These are phyloP conservation scores for Solanum chiquidenum DNA, from an alignment of 257 asterid species.

Conservation along the genomic window DNA sequence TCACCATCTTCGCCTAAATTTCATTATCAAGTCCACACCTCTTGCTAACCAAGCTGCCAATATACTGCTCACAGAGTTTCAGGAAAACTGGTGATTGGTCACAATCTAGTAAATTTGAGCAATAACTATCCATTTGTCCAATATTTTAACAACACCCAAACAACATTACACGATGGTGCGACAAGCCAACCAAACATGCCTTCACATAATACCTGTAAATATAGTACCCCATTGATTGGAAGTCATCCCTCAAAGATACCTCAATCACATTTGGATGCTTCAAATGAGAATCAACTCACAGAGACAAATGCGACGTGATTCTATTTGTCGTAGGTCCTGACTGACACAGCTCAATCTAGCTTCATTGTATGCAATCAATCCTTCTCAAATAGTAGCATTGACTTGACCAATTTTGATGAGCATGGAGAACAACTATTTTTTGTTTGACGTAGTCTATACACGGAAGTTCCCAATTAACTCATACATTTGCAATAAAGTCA, in stretches of 20 bases:
- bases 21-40: neutral
- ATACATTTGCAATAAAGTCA: no score
- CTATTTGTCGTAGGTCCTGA: no score
- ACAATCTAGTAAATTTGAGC: neutral
- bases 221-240: neutral
- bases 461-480: neutral
- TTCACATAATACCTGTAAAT: neutral
- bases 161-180: accelerated
- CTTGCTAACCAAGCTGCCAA: neutral
- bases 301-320: neutral
- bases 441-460: neutral
- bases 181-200: neutral
- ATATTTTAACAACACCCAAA: neutral
- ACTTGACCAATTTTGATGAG: neutral
- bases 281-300: neutral
- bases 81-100: neutral
- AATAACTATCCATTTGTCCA: neutral
- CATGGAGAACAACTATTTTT: neutral
- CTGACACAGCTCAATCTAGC: neutral
- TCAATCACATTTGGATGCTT: neutral
- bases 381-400: neutral
- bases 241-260: neutral
- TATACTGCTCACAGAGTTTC: neutral
- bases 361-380: neutral
- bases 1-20: neutral